Evolutionary conservation across 257 asterid genomes (phyloP), one percentile per base, ranked within the genome.

Genomic region (Solanum pennellii): DNA sequence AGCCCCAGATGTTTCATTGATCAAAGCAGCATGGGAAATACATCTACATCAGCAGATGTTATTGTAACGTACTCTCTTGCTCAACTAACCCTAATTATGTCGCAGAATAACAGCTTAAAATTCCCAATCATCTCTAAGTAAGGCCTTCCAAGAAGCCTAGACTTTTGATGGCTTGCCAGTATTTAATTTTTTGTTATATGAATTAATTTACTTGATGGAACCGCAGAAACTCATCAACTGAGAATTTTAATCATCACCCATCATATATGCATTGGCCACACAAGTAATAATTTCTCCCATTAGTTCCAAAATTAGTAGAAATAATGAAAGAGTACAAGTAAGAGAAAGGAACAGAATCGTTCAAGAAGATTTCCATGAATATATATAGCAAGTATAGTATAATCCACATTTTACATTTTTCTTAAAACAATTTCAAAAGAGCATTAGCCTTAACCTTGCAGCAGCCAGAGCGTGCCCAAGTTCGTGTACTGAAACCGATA

Each of bases 391-490:
- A 77, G 65, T 77, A 44, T 45, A 45, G 84, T 42, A 77, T 45
- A 42, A n/a, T 77, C 14, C 33, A 77, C 35, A 42, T n/a, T 77
- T 33, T 45, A 27, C 84, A 42, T n/a, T 77, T 33, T 79, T 16
- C 84, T 79, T 41, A 13, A 45, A 79, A 25, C 65, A 7, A 45
- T 45, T 77, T 79, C 66, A 77, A 47, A 86, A 86, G 37, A 86
- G 80, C 66, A 87, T 84, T 74, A 88, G 77, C 88, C 89, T 86
- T 92, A 91, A 96, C 99, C 99, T 93, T 88, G 99, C 98, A 88
- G 99, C 99, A 86, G 99, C 96, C 88, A 96, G 94, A 76, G 96
- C 98, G 86, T 96, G 99, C 49, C 99, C 99, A 88, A 94, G 91
- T 91, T 96, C 99, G 91, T 96, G 99, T 80, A 94, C 92, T 79